Evolutionary conservation across 345 rosid species (phyloP), one percentile per base, ranked within the genome.

Genomic region (Lumnitzera racemosa): DNA sequence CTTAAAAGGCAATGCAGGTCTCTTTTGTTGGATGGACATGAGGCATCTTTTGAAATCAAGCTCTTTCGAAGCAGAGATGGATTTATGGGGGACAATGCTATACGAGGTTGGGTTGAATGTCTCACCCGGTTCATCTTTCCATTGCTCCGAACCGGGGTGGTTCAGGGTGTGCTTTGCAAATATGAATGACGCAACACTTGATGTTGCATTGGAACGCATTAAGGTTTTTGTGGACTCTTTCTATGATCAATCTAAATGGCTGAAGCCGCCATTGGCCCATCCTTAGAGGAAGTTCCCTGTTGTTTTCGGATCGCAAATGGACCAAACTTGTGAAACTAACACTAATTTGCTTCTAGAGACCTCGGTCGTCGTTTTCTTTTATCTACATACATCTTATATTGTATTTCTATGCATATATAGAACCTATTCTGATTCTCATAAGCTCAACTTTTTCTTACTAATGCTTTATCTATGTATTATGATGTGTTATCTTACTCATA

Each of bases 11-110:
- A 92, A 85, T 57, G 87, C 88, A 0, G 91, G 96, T 8, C 57
- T 92, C 58, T 92, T 89, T 63, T 92, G 96, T 54, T 92, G 98
- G 98, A 96, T 83, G 31, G 86, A 89, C 75, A 79, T 89, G 85
- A 79, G 84, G 60, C 77, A 72, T 55, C 73, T 89, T 11, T 63
- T 92, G 64, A 66, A 46, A 12, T 74, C 84, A 12, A 64, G 73
- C 64, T 78, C 90, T 2, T 89, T 85, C 25, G 80, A 85, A 36
- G 85, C 89, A 0, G 98, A 92, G 49, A 83, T 67, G 43, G 79
- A 77, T 29, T 74, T 91, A 0, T 89, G 96, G 98, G 76, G 61
- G 69, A 74, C 71, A 67, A 74, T 89, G 49, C 79, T 87, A 4
- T 72, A 66, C 17, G 78, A 87, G 23, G 96, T 87, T 2, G 76